Conservation (phyloP, 1,139 yeast genomes). For the Suhomyces ambrosiae region DNA sequence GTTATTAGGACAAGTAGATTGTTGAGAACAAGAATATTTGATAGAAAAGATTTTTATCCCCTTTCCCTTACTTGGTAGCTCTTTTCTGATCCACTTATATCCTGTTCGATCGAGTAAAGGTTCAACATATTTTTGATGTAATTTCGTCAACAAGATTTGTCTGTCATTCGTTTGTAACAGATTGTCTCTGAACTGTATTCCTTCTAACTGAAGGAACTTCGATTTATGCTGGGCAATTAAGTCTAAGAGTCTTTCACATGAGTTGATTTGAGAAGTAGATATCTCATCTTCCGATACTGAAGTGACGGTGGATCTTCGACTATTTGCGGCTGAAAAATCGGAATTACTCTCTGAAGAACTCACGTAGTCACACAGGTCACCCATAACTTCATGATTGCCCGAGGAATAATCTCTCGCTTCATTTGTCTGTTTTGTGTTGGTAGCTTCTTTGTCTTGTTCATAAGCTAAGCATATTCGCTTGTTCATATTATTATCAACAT, state of each 20-base stretch:
- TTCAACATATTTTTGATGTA: constrained; percentile 21
- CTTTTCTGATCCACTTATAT: constrained; percentile 23
- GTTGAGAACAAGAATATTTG: constrained; percentile 24
- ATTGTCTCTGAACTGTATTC: constrained; percentile 8
- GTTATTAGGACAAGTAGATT: constrained; percentile 6
- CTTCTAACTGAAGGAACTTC: constrained; percentile 3
- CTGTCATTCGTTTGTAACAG: constrained; percentile 10
- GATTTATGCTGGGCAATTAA: constrained; percentile 6
- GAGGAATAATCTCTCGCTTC: too few species aligned
- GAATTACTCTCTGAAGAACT: constrained; percentile 7
- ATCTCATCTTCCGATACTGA: constrained; percentile 6
- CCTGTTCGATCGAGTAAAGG: constrained; percentile 22
- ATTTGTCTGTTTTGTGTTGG: constrained; percentile 1
- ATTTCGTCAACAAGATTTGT: constrained; percentile 12
- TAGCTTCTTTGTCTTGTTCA: neutral
- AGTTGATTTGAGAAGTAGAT: neutral
- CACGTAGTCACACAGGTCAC: neutral
- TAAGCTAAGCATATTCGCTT: neutral
- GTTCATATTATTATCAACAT: neutral
- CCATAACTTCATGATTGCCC: too few species aligned
- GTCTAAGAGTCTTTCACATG: constrained; percentile 4
- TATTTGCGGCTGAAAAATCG: constrained; percentile 10
- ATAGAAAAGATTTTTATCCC: constrained; percentile 22
- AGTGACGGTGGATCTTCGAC: constrained; percentile 11
- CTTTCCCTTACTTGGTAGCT: constrained; percentile 21